Evolutionary conservation across 208 protist species (phyloP), one percentile per base, ranked within the genome.

Genomic region (Trypanosoma mega): DNA sequence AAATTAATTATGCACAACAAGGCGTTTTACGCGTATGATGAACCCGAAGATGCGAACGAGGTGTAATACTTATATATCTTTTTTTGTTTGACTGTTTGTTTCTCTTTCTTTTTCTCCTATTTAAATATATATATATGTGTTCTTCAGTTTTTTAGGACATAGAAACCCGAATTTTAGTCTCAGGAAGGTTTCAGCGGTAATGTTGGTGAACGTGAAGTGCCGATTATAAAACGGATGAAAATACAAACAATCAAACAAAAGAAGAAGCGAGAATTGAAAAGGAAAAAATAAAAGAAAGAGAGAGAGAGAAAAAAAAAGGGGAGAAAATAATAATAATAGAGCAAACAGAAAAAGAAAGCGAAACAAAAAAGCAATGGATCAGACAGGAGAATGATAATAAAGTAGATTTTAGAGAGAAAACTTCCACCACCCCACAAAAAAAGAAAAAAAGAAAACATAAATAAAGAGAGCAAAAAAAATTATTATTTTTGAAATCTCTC

Each of bases 1-100:
- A 49, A 90, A 44, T 69, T 98, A 21, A 79, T 98, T 37, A 97
- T 98, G 96, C 97, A 98, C 80, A 97, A 98, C 76, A 98, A 97
- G 78, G 97, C 95, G 2, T 85, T 74, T 58, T 94, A 94, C 58
- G 80, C 82, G 3, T 94, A 90, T 68, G 55, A 86, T 51, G 84
- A 34, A 43, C 45, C 45, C 23, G 69, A 68, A 48, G 23, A 50
- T 14, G 27, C 31, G 5, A 24, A 70, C 36, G 59, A 75, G 14
- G 72, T 82, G 49, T 68, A 49, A 63, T 1, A 48, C 61, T 51
- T 11, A 26, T 23, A 58, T 14, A 56, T 45, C 11, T 68, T 16
- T 66, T 54, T 54, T 11, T 59, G n/a, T n/a, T n/a, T n/a, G n/a
- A n/a, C n/a, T n/a, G n/a, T n/a, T n/a, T n/a, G n/a, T n/a, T n/a